These are phyloP conservation scores for Penicillium olsonii DNA, from an alignment of 2,329 filamentous ascomycete species.

Conservation along the genomic window DNA sequence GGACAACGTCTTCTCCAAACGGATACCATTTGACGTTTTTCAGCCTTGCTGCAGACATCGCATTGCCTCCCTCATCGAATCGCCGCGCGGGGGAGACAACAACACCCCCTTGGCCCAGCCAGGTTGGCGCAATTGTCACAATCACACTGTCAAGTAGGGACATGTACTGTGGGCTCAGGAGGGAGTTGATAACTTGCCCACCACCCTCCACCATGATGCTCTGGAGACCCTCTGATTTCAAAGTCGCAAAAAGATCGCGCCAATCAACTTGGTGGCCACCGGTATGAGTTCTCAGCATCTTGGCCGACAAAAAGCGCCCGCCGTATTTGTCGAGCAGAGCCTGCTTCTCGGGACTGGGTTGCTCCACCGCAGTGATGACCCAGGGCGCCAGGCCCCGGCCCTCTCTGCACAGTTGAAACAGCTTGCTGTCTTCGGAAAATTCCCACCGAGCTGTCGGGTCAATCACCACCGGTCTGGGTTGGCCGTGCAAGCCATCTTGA, in stretches of 20 bases:
- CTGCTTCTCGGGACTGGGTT: slow-evolving; percentile 16
- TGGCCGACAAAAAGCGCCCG: slow-evolving; percentile 33
- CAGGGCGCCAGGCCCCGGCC: slow-evolving; percentile 71
- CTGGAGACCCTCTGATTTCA: slow-evolving; percentile 59
- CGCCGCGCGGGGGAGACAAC: slow-evolving; percentile 69
- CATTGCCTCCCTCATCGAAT: slow-evolving; percentile 50
- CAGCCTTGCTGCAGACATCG: slow-evolving; percentile 61
- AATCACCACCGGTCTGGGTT: slow-evolving; percentile 78
- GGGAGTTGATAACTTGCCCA: slow-evolving; percentile 74
- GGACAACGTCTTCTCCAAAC: slow-evolving; percentile 75
- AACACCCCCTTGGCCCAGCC: slow-evolving; percentile 79
- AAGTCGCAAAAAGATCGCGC: slow-evolving; percentile 58
- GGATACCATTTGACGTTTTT: slow-evolving; percentile 70
- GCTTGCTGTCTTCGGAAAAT: slow-evolving; percentile 60
- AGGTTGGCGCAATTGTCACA: slow-evolving; percentile 84
- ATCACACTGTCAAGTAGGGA: slow-evolving; percentile 71
- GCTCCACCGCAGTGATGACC: slow-evolving; percentile 53
- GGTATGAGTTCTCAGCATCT: slow-evolving; percentile 13
- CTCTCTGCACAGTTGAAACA: slow-evolving; percentile 63
- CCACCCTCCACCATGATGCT: slow-evolving; percentile 94
- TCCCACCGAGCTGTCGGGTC: slow-evolving; percentile 75
- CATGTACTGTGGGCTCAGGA: slow-evolving; percentile 62
- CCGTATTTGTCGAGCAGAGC: slow-evolving; percentile 30
- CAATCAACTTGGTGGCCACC: slow-evolving; percentile 50
- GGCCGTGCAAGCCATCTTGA: slow-evolving; percentile 50